Evolutionary conservation across 1,139 yeast species (phyloP).

Genomic region (Tardiomyces depauwii): DNA sequence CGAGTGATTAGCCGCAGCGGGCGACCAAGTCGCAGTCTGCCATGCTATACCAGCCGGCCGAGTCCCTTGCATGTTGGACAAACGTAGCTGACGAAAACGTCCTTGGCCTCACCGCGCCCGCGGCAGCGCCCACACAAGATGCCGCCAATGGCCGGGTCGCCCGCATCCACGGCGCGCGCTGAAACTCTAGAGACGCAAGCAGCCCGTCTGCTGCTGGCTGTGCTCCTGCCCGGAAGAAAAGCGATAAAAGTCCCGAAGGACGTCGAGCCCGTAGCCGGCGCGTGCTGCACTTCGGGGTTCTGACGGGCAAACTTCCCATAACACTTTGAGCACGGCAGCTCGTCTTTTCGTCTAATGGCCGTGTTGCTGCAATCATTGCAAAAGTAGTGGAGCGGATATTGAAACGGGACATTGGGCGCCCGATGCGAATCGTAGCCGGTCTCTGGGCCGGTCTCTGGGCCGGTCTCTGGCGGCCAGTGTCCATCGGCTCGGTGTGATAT

Average conservation of each 20-base stretch:
- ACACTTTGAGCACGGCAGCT: slow-evolving; percentile 58
- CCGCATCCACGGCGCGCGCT: slow-evolving; percentile 53
- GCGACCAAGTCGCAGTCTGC: too few relatives aligned
- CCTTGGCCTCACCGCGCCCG: slow-evolving; percentile 50
- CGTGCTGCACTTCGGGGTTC: slow-evolving; percentile 5
- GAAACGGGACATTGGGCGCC: too few relatives aligned
- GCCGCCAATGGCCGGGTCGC: slow-evolving; percentile 82
- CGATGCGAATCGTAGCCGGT: too few relatives aligned
- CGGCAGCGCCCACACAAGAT: slow-evolving; percentile 65
- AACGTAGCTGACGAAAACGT: slow-evolving; percentile 9
- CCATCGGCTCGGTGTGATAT: too few relatives aligned
- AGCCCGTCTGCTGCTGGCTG: slow-evolving; percentile 1
- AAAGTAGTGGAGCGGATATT: slow-evolving; percentile 48
- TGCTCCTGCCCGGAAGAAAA: slow-evolving; percentile 2
- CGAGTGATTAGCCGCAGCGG: too few relatives aligned
- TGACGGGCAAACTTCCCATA: slow-evolving; percentile 51
- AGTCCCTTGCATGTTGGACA: background rate
- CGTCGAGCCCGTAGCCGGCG: slow-evolving; percentile 6
- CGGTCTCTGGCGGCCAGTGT: slow-evolving; percentile 2
- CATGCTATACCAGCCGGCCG: background rate
- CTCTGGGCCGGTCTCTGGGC: slow-evolving; percentile 1
- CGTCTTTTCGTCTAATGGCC: slow-evolving; percentile 55
- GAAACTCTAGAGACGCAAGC: too few relatives aligned
- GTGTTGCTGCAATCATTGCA: slow-evolving; percentile 71
- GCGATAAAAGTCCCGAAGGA: background rate